phyloP scores from a whole-genome alignment of 169 alveolate species.

The Plasmodium inui region DNA sequence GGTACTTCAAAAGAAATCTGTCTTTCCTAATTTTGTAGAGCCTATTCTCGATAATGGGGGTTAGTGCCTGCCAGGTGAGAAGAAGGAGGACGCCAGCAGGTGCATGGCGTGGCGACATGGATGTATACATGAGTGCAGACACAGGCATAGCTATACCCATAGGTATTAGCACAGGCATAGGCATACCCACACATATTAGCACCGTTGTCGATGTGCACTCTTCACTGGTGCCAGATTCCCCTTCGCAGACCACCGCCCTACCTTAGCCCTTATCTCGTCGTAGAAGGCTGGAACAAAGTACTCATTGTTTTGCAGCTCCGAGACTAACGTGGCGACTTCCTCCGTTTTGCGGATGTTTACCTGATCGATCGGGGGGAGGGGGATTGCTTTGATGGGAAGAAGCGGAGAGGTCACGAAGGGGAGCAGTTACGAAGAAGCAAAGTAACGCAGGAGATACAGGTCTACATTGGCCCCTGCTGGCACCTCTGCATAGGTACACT shows the following conservation, averaged over 20 bases:
- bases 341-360: slow-evolving; percentile 37
- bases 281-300: slow-evolving; percentile 65
- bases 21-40: slow-evolving; percentile 46
- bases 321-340: slow-evolving; percentile 18
- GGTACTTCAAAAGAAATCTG: slow-evolving; percentile 57
- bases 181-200: neutral
- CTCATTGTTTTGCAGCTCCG: slow-evolving; percentile 41
- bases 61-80: slow-evolving; percentile 16
- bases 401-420: too few relatives aligned
- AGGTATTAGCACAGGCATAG: neutral
- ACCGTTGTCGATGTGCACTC: neutral
- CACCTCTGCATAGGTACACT: neutral
- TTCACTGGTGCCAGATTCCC: neutral
- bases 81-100: neutral
- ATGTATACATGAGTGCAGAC: neutral
- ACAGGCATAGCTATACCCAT: neutral
- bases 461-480: neutral
- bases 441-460: neutral
- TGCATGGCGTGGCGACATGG: neutral
- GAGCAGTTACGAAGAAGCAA: neutral
- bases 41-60: slow-evolving; percentile 47
- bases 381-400: too few relatives aligned
- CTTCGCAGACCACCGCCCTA: neutral
- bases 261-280: slow-evolving; percentile 49
- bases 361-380: neutral